Conservation (phyloP, 225 moss, liverwort and hornwort genomes). For the Rhytidiadelphus loreus region DNA sequence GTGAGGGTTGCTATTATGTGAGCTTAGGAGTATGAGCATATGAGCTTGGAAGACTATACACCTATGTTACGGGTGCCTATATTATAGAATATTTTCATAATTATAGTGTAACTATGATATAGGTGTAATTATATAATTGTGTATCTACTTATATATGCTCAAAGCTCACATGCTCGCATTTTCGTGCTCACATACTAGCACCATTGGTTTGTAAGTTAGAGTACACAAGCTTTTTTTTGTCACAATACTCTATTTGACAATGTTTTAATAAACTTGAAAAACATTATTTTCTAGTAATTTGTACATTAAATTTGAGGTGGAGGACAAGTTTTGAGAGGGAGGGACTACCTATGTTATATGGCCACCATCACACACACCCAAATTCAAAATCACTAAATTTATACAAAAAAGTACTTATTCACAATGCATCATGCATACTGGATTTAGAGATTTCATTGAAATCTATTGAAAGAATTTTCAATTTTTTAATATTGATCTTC, state of each 20-base stretch:
- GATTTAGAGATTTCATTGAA: neutral
- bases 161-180: no score
- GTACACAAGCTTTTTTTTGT: neutral
- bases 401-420: fast-evolving
- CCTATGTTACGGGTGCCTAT: no score
- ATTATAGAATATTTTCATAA: no score
- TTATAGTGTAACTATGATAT: no score
- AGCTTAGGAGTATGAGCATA: no score
- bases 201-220: neutral
- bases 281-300: fast-evolving
- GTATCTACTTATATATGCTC: no score
- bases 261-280: neutral
- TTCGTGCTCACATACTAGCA: no score
- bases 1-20: no score
- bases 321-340: fast-evolving
- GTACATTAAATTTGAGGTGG: neutral
- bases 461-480: neutral
- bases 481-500: neutral
- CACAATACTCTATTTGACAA: fast-evolving
- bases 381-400: neutral
- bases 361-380: no score
- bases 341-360: neutral
- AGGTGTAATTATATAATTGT: no score
- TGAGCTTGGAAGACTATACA: no score
- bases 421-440: neutral